These are phyloP conservation scores for Talaromyces sp. DNA, from an alignment of 2,329 filamentous ascomycete species.

Conservation along the genomic window DNA sequence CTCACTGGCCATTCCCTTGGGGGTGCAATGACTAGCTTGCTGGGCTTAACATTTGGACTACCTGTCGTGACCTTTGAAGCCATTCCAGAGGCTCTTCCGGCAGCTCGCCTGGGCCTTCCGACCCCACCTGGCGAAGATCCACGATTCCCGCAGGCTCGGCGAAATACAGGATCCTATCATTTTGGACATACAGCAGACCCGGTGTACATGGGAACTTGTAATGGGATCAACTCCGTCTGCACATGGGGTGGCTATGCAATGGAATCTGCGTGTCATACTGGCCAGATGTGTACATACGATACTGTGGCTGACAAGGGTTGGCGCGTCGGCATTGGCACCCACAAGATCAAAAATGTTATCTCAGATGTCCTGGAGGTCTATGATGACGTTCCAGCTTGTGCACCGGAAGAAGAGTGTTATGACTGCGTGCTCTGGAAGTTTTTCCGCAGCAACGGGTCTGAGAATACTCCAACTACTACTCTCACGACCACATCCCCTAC, in stretches of 20 bases:
- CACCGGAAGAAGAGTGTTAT: slow-evolving; percentile 74
- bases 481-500: slow-evolving; percentile 62
- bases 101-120: slow-evolving; percentile 80
- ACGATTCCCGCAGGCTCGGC: slow-evolving; percentile 68
- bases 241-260: slow-evolving; percentile 91
- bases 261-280: slow-evolving; percentile 90
- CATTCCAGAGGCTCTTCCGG: slow-evolving; percentile 86
- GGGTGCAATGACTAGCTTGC: slow-evolving; percentile 82
- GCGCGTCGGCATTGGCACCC: slow-evolving; percentile 86
- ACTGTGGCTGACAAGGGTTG: slow-evolving; percentile 90
- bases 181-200: slow-evolving; percentile 96
- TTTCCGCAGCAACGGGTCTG: slow-evolving; percentile 87
- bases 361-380: slow-evolving; percentile 84
- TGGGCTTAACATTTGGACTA: slow-evolving; percentile 87
- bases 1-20: slow-evolving; percentile 90
- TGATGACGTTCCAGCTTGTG: slow-evolving; percentile 76
- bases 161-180: slow-evolving; percentile 79
- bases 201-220: slow-evolving; percentile 91
- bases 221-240: slow-evolving; percentile 84
- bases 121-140: slow-evolving; percentile 78
- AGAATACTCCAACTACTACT: slow-evolving; percentile 64
- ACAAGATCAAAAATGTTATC: slow-evolving; percentile 88
- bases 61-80: slow-evolving; percentile 93
- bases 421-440: slow-evolving; percentile 95
- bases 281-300: slow-evolving; percentile 86